A percentile compares a stretch with the other conserved stretches of the same genome.
Evolutionary conservation across 805 yeast species (phyloP).

Genomic region (Yarrowia sp.): DNA sequence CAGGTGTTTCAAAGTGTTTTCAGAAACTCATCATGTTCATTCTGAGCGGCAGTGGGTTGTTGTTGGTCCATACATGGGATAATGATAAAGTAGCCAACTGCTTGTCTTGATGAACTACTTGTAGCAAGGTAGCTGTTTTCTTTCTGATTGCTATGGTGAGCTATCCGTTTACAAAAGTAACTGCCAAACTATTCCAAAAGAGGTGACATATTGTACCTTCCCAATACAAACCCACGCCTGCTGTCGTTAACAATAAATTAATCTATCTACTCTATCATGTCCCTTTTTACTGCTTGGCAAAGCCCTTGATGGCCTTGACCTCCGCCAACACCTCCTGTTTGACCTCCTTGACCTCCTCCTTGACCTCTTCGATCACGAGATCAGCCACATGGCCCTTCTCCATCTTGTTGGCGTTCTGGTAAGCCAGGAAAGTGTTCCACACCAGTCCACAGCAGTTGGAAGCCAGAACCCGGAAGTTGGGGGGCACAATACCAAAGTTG

Average conservation of each 20-base stretch:
- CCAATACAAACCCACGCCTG: no score
- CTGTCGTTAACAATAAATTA: conserved; percentile 3
- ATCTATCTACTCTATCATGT: conserved; percentile 9
- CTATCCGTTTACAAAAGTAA: no score
- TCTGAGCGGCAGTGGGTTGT: not conserved
- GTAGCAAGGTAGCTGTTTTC: no score
- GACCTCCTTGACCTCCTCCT: conserved; percentile 25
- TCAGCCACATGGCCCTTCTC: conserved; percentile 6
- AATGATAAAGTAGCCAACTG: no score
- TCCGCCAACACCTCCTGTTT: conserved; percentile 21
- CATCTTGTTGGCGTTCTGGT: conserved; percentile 35
- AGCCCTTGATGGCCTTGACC: conserved; percentile 22
- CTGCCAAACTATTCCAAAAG: no score
- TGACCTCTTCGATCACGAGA: conserved; percentile 10
- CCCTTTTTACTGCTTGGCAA: conserved; percentile 5
- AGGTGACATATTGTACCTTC: no score
- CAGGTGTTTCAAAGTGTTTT: not conserved
- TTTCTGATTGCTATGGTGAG: no score
- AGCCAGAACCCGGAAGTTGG: conserved; percentile 67
- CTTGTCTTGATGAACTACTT: no score
- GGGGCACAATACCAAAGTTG: conserved; percentile 77
- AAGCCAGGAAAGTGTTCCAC: conserved; percentile 83
- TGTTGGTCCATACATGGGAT: no score
- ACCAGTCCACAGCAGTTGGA: conserved; percentile 76
- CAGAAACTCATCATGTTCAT: not conserved